Evolutionary conservation across 129 eudicot species (phyloP).

Genomic region (Lonicera japonica): DNA sequence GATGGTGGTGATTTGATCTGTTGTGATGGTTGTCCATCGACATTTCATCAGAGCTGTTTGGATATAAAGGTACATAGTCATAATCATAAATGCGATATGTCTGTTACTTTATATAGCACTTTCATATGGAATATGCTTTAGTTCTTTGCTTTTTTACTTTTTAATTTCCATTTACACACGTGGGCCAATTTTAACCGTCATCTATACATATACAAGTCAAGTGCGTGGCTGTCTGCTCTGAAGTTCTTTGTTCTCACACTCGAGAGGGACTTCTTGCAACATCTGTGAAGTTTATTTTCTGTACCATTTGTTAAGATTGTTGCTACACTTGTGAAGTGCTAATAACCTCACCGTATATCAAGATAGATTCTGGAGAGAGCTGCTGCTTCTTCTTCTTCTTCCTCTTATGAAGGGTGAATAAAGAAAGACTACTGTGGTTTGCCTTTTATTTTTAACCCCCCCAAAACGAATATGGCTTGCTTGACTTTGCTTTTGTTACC

Average conservation of each 20-base stretch:
- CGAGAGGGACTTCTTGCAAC: too few relatives aligned
- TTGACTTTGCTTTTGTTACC: neutral
- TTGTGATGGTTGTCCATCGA: slow-evolving; percentile 94
- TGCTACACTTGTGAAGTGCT: too few relatives aligned
- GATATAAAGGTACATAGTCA: slow-evolving; percentile 47
- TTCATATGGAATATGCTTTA: neutral
- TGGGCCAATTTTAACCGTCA: neutral
- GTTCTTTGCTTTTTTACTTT: neutral
- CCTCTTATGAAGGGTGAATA: neutral
- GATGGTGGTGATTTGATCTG: slow-evolving; percentile 94
- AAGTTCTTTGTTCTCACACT: too few relatives aligned
- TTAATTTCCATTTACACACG: too few relatives aligned
- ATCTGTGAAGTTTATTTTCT: too few relatives aligned
- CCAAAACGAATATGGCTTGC: neutral
- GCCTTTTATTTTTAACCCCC: too few relatives aligned
- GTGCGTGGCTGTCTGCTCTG: too few relatives aligned
- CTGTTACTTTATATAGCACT: neutral
- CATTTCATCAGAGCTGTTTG: slow-evolving; percentile 86
- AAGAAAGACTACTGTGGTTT: neutral
- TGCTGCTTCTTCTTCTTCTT: too few relatives aligned
- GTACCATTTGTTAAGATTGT: too few relatives aligned
- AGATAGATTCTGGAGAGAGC: too few relatives aligned
- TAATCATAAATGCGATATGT: slow-evolving; percentile 2
- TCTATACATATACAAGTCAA: too few relatives aligned
- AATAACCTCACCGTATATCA: too few relatives aligned